phyloP scores from a whole-genome alignment of 768 basidiomycete species.

The Gyrodon lividus region DNA sequence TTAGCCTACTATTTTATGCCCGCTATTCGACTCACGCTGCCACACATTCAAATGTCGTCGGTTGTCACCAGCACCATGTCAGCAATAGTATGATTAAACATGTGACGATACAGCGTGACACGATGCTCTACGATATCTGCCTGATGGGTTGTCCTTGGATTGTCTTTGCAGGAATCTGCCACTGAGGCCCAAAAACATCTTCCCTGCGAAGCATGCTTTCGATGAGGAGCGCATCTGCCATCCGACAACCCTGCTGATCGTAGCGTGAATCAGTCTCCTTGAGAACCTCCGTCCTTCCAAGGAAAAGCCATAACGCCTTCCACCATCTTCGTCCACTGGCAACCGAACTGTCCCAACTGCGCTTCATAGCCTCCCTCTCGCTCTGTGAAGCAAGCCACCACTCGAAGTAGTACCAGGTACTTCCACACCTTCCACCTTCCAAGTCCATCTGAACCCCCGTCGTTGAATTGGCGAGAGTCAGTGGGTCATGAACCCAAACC shows the following conservation, averaged over 20 bases:
- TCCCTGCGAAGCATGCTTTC: neutral
- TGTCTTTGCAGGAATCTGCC: neutral
- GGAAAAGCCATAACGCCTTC: neutral
- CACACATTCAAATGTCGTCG: too few relatives aligned
- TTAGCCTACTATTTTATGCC: too few relatives aligned
- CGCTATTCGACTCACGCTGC: too few relatives aligned
- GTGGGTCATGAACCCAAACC: slow-evolving; percentile 23
- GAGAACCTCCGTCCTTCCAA: neutral
- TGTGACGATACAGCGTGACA: too few relatives aligned
- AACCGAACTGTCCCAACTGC: slow-evolving; percentile 1
- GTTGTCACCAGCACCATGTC: too few relatives aligned
- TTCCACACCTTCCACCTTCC: slow-evolving; percentile 1
- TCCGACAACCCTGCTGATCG: neutral
- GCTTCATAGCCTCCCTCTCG: slow-evolving; percentile 3
- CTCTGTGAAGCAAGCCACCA: neutral
- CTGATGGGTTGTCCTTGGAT: neutral
- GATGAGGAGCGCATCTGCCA: neutral
- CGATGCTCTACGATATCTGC: too few relatives aligned
- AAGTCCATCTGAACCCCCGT: neutral
- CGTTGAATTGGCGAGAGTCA: neutral
- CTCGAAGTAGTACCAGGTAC: slow-evolving; percentile 4
- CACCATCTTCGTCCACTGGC: neutral
- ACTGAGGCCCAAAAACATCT: neutral
- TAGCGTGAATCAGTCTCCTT: neutral
- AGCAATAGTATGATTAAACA: too few relatives aligned